Evolutionary conservation across 371 early-diverging fungal species (phyloP).

Genomic region (Mucor saturninus): DNA sequence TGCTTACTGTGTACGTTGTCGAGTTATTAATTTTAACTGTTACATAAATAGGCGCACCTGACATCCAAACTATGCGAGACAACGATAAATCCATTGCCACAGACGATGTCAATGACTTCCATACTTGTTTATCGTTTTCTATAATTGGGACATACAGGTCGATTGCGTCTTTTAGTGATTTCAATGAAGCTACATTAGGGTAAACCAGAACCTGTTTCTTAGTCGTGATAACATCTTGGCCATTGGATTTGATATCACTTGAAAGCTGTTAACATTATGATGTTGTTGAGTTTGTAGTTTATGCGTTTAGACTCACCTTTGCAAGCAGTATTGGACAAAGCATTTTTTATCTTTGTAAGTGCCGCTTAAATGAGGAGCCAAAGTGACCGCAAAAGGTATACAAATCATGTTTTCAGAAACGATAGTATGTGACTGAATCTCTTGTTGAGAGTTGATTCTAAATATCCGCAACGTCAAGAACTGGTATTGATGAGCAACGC

Average conservation of each 20-base stretch:
- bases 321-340: conserved; percentile 31
- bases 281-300: too few species aligned
- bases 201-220: conserved; percentile 5
- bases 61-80: conserved; percentile 37
- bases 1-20: conserved; percentile 13
- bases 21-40: conserved; percentile 25
- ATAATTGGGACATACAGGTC: conserved; percentile 3
- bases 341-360: conserved; percentile 38
- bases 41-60: conserved; percentile 38
- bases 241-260: conserved; percentile 1
- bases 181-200: neutral
- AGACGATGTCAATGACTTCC: conserved; percentile 11
- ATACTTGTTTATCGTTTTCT: conserved; percentile 1
- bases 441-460: neutral
- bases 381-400: conserved; percentile 7
- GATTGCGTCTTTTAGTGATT: conserved; percentile 8
- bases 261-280: neutral
- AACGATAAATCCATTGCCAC: conserved; percentile 26
- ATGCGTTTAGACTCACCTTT: conserved; percentile 22
- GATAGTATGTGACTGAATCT: neutral
- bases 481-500: too few species aligned
- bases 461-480: neutral
- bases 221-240: neutral
- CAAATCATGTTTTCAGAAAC: conserved; percentile 10
- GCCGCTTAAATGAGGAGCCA: conserved; percentile 16